Percentiles rank a stretch among this genome's conserved stretches.
Conservation (phyloP, 1,139 yeast genomes). For the Lodderomyces parapsilosis region DNA sequence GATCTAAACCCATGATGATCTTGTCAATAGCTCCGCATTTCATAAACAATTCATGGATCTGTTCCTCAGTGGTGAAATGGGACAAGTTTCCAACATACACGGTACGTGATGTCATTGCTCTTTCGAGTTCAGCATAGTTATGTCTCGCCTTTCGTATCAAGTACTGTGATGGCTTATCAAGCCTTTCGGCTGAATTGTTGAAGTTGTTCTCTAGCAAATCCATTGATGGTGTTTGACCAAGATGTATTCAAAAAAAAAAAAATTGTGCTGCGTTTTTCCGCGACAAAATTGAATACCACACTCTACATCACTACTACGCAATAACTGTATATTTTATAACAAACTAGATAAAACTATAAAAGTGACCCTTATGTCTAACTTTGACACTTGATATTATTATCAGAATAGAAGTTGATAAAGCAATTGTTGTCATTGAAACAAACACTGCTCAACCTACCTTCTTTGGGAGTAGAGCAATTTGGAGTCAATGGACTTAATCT, state of each 20-base stretch:
- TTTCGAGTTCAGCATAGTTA: slow-evolving; percentile 57
- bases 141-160: slow-evolving; percentile 69
- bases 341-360: neutral
- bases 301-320: neutral
- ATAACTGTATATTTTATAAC: neutral
- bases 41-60: slow-evolving; percentile 79
- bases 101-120: slow-evolving; percentile 66
- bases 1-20: slow-evolving; percentile 90
- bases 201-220: slow-evolving; percentile 59
- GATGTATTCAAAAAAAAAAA: too few species aligned
- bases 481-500: slow-evolving; percentile 54
- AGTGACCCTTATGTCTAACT: neutral
- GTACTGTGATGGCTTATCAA: slow-evolving; percentile 78
- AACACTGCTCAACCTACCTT: neutral
- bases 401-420: slow-evolving; percentile 14
- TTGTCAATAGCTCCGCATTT: slow-evolving; percentile 75
- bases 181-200: slow-evolving; percentile 54
- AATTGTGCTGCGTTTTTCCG: too few species aligned
- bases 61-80: slow-evolving; percentile 91
- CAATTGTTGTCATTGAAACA: slow-evolving; percentile 27
- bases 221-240: too few species aligned
- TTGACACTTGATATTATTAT: slow-evolving; percentile 11
- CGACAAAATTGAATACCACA: too few species aligned
- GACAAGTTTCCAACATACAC: slow-evolving; percentile 84
- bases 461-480: slow-evolving; percentile 27